Evolutionary conservation across 2,329 filamentous ascomycete species (phyloP), one percentile per base, ranked within the genome.

Genomic region (Aspergillus sp.): DNA sequence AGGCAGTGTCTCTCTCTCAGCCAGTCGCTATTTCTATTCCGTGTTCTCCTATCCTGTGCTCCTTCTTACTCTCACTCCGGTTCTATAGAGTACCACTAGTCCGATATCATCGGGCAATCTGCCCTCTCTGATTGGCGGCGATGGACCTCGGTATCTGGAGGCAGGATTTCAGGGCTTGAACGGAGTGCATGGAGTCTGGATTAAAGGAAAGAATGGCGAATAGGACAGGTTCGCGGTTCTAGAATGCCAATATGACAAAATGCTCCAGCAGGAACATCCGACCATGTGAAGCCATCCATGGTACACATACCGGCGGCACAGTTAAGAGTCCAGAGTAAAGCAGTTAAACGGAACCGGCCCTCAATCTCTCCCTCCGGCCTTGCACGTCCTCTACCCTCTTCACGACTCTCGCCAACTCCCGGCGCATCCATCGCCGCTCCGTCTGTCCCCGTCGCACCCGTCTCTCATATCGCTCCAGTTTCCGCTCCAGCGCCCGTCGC

Each of bases 391-490:
- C 53, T 4, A 54, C 52, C 8, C 47, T 41, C 7, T 41, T 45
- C 42, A 52, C 41, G 36, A 64, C 27, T 30, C 44, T 42, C 42
- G 43, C 40, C 41, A 63, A 56, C 42, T 62, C 53, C 26, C 34
- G 42, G 28, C 41, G 52, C 45, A 62, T 47, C 50, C 52, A 56
- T 26, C 42, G 42, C 8, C 43, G 55, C 47, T 64, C 52, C 19
- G 33, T 48, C 29, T 45, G 47, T 43, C 61, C 50, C 12, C 48
- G 51, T 5, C 33, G 32, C 27, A 50, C 52, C 30, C 47, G 52
- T 5, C 50, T 42, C 41, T 48, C 44, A 41, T 58, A 54, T 35
- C 52, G 52, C 29, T 6, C 27, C 28, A 58, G 43, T 28, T 48
- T 53, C 35, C 48, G 46, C 44, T 61, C 56, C n/a, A 62, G 48